Evolutionary conservation across 148 eudicot genomes (phyloP), one percentile per base, ranked within the genome.

Genomic region (Rhododendron ovatum): DNA sequence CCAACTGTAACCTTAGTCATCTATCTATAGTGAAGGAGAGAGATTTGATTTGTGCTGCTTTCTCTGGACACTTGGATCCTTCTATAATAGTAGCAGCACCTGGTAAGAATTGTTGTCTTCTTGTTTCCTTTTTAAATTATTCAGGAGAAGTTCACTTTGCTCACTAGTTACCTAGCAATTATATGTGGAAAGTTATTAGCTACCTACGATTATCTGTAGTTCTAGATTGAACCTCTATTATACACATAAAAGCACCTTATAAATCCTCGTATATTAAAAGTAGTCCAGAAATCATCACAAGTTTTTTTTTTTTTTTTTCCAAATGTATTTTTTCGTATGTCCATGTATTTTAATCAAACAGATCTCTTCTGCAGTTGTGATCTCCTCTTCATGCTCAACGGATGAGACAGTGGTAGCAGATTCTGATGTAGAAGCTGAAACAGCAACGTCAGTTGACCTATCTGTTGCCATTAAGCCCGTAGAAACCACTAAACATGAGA

Each of bases 351-450:
- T 8, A 74, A 26, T 47, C 35, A 51, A 51, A 55, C 77, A 24
- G 53, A 81, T 86, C 2, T 86, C 47, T 86, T 83, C 76, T 91
- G 95, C 95, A 97, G 99, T 94, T 82, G 85, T 91, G 53, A 90
- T 95, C 83, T 92, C 97, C 10, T 96, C 99, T 75, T 94, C 99
- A 50, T 95, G 96, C 91, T 98, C 99, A 74, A 98, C 99, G 4
- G 99, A 95, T 80, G 99, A 95, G 94, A 98, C 99, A 55, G 88
- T 95, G 82, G 99, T 98, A 81, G 98, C 98, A 79, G 99, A 98
- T 85, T 98, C 99, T 47, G 99, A 98, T 87, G 91, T 87, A 87
- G 99, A 98, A 89, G 90, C 88, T 55, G 99, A 95, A 93, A 92
- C 93, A 80, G 94, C 94, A 28, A 93, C 91, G 48, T 94, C 98